Evolutionary conservation across 1,284 basidiomycete species (phyloP).

Genomic region (Puccinia novopanici): DNA sequence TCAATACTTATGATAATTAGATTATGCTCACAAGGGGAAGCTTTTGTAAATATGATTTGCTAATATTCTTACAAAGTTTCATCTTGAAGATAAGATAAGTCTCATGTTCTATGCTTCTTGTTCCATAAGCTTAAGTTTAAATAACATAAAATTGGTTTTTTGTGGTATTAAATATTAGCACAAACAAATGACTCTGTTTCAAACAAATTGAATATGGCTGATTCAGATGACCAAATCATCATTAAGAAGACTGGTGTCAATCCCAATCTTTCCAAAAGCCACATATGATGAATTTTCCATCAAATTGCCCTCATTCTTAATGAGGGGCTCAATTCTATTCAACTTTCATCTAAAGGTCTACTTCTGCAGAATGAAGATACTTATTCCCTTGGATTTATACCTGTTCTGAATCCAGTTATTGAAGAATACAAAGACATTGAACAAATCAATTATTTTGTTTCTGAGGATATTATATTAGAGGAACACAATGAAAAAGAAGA

Average conservation of each 20-base stretch:
- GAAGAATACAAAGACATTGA: too few relatives aligned
- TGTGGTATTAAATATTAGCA: slow-evolving; percentile 11
- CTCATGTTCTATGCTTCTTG: not conserved
- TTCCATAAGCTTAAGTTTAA: too few relatives aligned
- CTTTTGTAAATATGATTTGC: not conserved
- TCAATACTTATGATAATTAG: too few relatives aligned
- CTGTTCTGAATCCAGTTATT: not conserved
- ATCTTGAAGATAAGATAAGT: not conserved
- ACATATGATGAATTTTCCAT: slow-evolving; percentile 1
- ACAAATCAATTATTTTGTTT: too few relatives aligned
- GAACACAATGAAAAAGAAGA: too few relatives aligned
- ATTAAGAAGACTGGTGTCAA: not conserved
- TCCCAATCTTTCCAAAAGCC: not conserved
- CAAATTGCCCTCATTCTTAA: too few relatives aligned
- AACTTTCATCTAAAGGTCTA: too few relatives aligned
- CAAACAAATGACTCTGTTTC: slow-evolving; percentile 14
- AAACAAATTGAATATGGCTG: slow-evolving; percentile 10
- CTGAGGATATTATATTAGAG: not conserved
- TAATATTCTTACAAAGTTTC: not conserved
- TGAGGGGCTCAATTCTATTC: too few relatives aligned
- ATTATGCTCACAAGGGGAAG: not conserved
- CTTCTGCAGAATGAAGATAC: not conserved
- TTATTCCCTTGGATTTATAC: not conserved
- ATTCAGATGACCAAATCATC: not conserved
- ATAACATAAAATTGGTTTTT: not conserved